Conservation (phyloP, 495 filamentous ascomycete genomes). For the Penicillium atrosanguineum region DNA sequence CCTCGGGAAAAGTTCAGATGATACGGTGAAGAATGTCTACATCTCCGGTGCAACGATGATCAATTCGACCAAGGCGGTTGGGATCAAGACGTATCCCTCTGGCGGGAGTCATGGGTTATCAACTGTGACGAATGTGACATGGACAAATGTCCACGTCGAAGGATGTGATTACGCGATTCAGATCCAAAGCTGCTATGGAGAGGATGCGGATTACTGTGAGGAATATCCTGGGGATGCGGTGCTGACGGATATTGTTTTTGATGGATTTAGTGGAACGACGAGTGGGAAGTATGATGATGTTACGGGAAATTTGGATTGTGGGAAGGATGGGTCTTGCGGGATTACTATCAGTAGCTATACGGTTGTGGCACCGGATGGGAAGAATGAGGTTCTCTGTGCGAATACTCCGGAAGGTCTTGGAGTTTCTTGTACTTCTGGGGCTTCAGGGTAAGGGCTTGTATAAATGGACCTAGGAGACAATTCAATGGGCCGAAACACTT, state of each 20-base stretch:
- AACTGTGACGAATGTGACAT: slow-evolving; percentile 44
- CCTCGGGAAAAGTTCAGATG: slow-evolving; percentile 28
- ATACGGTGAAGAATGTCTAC: slow-evolving; percentile 39
- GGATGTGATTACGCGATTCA: slow-evolving; percentile 47
- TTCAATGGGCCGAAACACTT: too few species aligned
- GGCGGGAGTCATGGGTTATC: slow-evolving; percentile 33
- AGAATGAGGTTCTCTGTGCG: slow-evolving; percentile 35
- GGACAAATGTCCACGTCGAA: slow-evolving; percentile 32
- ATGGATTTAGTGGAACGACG: slow-evolving; percentile 39
- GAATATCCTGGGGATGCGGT: slow-evolving; percentile 33
- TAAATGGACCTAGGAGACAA: too few species aligned
- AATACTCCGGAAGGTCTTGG: slow-evolving; percentile 37
- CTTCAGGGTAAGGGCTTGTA: slow-evolving; percentile 27
- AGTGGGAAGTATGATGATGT: slow-evolving; percentile 37
- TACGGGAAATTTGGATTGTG: slow-evolving; percentile 40
- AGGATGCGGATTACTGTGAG: slow-evolving; percentile 39
- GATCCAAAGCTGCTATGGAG: slow-evolving; percentile 48
- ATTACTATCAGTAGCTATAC: slow-evolving; percentile 31
- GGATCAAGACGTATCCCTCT: slow-evolving; percentile 44
- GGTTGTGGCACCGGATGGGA: slow-evolving; percentile 34
- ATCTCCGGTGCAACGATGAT: slow-evolving; percentile 39
- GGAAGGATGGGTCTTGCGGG: slow-evolving; percentile 36
- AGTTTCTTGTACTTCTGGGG: slow-evolving; percentile 27
- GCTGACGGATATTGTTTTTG: slow-evolving; percentile 34
- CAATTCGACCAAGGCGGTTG: slow-evolving; percentile 41